Evolutionary conservation across 306 rosid genomes (phyloP), one percentile per base, ranked within the genome.

Genomic region (Leucaena leucocephala): DNA sequence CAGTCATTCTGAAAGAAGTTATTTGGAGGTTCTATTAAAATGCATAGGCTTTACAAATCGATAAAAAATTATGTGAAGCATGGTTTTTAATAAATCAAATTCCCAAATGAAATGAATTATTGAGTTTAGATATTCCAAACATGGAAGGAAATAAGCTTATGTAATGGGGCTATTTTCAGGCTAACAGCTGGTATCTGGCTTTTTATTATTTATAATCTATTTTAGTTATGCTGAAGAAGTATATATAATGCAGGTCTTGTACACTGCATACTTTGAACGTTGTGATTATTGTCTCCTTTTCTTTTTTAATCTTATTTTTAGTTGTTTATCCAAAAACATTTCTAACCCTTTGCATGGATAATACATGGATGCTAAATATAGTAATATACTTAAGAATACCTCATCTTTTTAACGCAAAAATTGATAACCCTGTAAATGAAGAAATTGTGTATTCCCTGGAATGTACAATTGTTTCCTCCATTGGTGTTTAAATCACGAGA

Each of bases 401-500:
- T 55, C 66, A 39, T 48, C 33, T 57, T 38, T 71, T 71, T 75
- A 27, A 49, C 33, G 62, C 9, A 36, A 70, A 75, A 76, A n/a
- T 44, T 33, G 27, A 38, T 68, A 42, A 50, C 58, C 71, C 78
- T 11, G 8, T 58, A 19, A 8, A 61, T 7, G 14, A 67, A 67
- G 50, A 22, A 8, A 40, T 17, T 39, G 12, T 38, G 7, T 34
- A 63, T 83, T 74, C 50, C 68, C 72, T 48, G 34, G 63, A 74
- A 71, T 62, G 22, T 49, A 10, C 76, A 75, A 44, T 15, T 16
- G 69, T 71, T 14, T 84, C 40, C 63, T 11, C 38, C 54, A 1
- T 74, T 76, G 71, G 22, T 49, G 58, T 22, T 68, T 68, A 55
- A 68, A 63, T 81, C 67, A 59, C 19, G 64, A 78, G 64, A 77